Evolutionary conservation across 441 rosid genomes (phyloP), one percentile per base, ranked within the genome.

Genomic region (Flueggea neowawraea): DNA sequence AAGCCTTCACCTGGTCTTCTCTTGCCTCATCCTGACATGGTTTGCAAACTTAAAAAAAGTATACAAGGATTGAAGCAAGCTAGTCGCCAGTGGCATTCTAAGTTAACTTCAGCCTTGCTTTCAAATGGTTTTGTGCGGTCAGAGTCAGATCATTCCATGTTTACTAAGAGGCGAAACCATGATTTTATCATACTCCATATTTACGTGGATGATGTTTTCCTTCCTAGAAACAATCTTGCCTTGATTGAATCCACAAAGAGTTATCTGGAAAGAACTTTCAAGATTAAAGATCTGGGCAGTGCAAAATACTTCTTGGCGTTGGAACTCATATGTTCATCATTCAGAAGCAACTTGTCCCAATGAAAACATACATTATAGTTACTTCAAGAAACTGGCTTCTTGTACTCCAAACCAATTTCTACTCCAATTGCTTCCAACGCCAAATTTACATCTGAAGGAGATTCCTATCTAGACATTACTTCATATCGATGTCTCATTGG

Each of bases 251-350:
- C 15, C 14, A 61, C 3, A 5, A 11, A 3, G 2, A 8, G 8
- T 1, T 60, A 45, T 15, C 12, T 3, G 1, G 12, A 22, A n/a
- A n/a, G n/a, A n/a, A n/a, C n/a, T n/a, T n/a, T n/a, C n/a, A n/a
- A n/a, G n/a, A n/a, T n/a, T n/a, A 10, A 60, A 60, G 13, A n/a
- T 16, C 41, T 61, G 1, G 64, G 64, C 17, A 0, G 3, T 12
- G 13, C 50, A 6, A 61, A 61, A 50, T 61, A 51, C 16, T 61
- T 61, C 12, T 12, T 61, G 0, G 64, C 55, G 5, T 31, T 61
- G 10, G 36, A 60, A 31, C n/a, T 49, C 5, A 15, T 54, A 12
- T 6, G 41, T 6, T 45, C 63, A 6, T 0, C 10, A 4, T 2
- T 11, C 8, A 54, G 63, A 10, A 57, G 14, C n/a, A 4, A 16